Evolutionary conservation across 352 stramenopile genomes (phyloP), one percentile per base, ranked within the genome.

Genomic region (Phytophthora foliorum): DNA sequence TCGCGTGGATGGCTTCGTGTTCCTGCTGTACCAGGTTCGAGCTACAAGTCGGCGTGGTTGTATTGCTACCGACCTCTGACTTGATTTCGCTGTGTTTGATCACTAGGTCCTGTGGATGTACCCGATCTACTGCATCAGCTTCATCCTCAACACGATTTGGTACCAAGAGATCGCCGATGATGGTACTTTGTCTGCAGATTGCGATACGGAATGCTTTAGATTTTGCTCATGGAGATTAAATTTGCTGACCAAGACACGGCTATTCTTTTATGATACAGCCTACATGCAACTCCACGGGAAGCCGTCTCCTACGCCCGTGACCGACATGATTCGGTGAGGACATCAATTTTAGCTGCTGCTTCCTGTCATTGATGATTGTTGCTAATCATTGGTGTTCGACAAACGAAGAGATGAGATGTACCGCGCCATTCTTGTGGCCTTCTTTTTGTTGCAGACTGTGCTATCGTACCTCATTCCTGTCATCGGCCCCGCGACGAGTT

Each of bases 91-190:
- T 54, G 38, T 59, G 24, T 54, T 55, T 24, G 36, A 14, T 34
- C 13, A 16, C 22, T 58, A 91, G 81, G 82, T 86, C 56, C 67
- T 96, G 27, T 96, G 89, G 89, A 96, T 96, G 88, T 96, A 96
- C 66, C 89, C 89, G 44, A 96, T 96, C 70, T 96, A 96, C 78
- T 94, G 86, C 77, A 94, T 96, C 71, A 96, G 89, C 74, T 96
- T 96, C 71, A 96, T 96, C 63, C 71, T 96, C 61, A 96, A 96
- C 68, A 95, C 89, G 16, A 96, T 96, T 76, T 96, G 89, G 89
- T 96, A 96, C 72, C 89, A 96, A 78, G 89, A 96, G 72, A 95
- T 96, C 52, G 89, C 89, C 1, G 89, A 96, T 49, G 88, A 96
- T 63, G 89, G 89, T 96, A 57, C n/a, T 60, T 65, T 9, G 21